Evolutionary conservation across 768 basidiomycete genomes (phyloP).

Genomic region (Auricularia heimuer): DNA sequence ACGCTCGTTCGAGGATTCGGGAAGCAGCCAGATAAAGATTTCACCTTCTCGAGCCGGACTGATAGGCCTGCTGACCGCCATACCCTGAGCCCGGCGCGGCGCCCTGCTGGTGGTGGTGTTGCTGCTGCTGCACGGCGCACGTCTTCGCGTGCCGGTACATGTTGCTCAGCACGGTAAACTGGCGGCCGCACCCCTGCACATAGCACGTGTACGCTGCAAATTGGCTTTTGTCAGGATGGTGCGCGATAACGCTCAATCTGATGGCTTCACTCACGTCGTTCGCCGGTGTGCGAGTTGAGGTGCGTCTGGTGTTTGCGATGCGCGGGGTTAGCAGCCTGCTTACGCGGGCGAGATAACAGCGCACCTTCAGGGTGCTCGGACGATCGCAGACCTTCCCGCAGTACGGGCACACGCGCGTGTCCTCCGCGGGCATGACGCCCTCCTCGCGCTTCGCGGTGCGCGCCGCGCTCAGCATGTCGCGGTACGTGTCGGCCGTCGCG

Average conservation of each 20-base stretch:
- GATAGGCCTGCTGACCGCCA: background rate
- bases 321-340: background rate
- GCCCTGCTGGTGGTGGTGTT: background rate
- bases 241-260: background rate
- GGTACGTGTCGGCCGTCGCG: background rate
- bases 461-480: background rate
- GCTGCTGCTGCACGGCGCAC: background rate
- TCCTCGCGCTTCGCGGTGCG: background rate
- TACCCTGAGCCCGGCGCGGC: background rate
- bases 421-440: background rate
- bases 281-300: constrained; percentile 2
- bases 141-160: constrained; percentile 1
- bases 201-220: background rate
- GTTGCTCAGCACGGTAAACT: constrained; percentile 2
- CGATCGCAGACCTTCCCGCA: constrained; percentile 1
- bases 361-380: background rate
- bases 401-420: background rate
- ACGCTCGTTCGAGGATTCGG: too few species aligned
- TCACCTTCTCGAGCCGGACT: background rate
- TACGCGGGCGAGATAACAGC: background rate
- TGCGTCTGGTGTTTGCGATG: background rate
- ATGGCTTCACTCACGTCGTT: background rate
- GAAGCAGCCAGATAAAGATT: background rate
- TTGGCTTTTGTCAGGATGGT: background rate
- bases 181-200: background rate